A percentile compares a stretch with the other conserved stretches of the same genome.
phyloP scores from a whole-genome alignment of 768 basidiomycete genomes.

The Cyathus striatus region DNA sequence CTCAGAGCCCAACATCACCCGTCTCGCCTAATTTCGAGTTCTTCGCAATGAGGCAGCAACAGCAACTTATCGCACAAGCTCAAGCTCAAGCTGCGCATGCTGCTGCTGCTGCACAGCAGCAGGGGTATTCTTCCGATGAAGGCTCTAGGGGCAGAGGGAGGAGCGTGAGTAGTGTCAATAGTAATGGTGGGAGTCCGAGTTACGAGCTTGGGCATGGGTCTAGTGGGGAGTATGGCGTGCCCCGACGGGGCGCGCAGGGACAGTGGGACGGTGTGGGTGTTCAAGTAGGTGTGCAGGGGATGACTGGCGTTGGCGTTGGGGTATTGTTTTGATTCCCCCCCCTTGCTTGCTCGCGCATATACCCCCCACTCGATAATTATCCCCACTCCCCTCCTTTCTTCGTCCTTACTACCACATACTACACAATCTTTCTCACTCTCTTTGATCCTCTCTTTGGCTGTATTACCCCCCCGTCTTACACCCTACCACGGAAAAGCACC shows the following conservation, averaged over 20 bases:
- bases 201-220: conserved; percentile 1
- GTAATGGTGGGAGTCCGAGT: neutral
- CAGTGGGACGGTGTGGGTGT: neutral
- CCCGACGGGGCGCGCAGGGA: conserved; percentile 1
- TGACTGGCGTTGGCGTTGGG: neutral
- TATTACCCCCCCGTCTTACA: too few relatives aligned
- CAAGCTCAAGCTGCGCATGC: conserved; percentile 5
- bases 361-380: conserved; percentile 1
- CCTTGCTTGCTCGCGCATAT: too few relatives aligned
- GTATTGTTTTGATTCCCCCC: too few relatives aligned
- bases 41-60: neutral
- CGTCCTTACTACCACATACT: neutral
- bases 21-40: neutral
- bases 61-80: neutral
- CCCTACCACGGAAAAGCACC: too few relatives aligned
- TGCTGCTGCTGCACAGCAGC: conserved; percentile 13
- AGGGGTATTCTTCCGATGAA: conserved; percentile 4
- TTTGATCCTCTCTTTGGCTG: neutral
- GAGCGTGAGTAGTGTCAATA: neutral
- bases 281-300: neutral
- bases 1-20: conserved; percentile 2
- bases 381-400: neutral
- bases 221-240: neutral
- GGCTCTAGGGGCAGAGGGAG: neutral
- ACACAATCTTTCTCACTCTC: neutral